Base-by-base conservation (phyloP, 768 basidiomycete species). In the Hygrophoropsis aurantiaca region DNA sequence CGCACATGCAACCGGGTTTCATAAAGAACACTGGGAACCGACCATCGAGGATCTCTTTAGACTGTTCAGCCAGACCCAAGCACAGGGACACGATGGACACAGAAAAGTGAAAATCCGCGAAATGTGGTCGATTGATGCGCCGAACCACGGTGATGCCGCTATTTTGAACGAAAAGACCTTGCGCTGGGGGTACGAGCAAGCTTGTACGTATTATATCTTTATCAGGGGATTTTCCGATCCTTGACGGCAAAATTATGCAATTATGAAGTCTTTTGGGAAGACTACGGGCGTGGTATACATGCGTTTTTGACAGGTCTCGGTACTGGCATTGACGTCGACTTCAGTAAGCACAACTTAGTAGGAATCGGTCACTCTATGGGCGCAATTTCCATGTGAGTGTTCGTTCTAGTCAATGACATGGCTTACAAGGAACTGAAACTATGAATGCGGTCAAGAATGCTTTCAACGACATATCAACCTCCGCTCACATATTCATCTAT, bases 1-100 rank as follows among this genome's bases (percentile, higher is more conserved):
- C 42, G 58, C 77, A 2, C 81, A 82, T 52, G 79, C 73, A 6
- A 79, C 76, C 2, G 73, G 80, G 0, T 79, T 76, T 55, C 76
- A 76, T 55, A 82, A 82, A 51, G 81, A 82, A 53, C 69, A 69
- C n/a, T 82, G 78, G 77, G 80, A 82, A 51, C 79, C 81, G 0
- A 70, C 72, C 0, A 62, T 83, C 3, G 74, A 77, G 7, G 74
- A 78, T 6, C 57, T 82, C 15, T 73, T 68, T 40, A 47, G 32
- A 2, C 39, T 72, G 1, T 45, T 72, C 4, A n/a, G n/a, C n/a
- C n/a, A n/a, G n/a, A n/a, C n/a, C n/a, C n/a, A n/a, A n/a, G n/a
- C n/a, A n/a, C 27, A 13, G 27, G 57, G 48, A 1, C 23, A 23
- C 30, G 5, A 33, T 5, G 32, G 43, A 5, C 40, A 58, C 16